Base-by-base conservation (phyloP, 495 filamentous ascomycete genomes). In the Podospora australis region DNA sequence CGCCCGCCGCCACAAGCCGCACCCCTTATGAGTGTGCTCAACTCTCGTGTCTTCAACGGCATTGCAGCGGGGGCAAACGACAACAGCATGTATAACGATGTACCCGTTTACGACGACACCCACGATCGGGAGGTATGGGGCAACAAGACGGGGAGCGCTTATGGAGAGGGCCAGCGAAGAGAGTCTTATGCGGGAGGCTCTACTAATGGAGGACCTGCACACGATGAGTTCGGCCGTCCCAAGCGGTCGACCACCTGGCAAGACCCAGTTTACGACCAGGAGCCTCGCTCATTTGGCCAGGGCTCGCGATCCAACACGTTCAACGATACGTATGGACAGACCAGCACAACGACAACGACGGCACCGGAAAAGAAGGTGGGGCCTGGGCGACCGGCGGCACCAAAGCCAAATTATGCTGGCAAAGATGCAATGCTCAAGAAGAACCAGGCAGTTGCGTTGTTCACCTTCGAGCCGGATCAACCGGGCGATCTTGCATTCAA, bases 91-190 rank as follows among this genome's bases (percentile, higher is more conserved):
- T 98, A 96, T 72, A 97, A 97, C 64, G 91, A 96, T 58, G 83
- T 87, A 14, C 92, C 92, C 1, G 78, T 95, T 4, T 98, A 97
- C 57, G 90, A 94, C 52, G 85, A 91, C 40, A 73, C 73, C 38
- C 87, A 88, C 58, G 92, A 98, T 53, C 80, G 91, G 57, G 84
- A 90, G 3, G 86, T 94, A n/a, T 96, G 92, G 92, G 87, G 91
- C 58, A 86, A 87, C 29, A 78, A 79, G 32, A 75, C 74, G 44
- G 90, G 90, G 35, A 75, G 73, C 29, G 88, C 83, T 2, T 87
- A 83, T 56, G 85, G 88, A 21, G 87, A 95, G 66, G 84, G 83
- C 34, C 69, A 80, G 39, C 72, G 77, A 14, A 70, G 78, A 34
- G 75, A 80, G 51, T 75, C 79, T 21, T 60, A 59, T 10, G 52